These are phyloP conservation scores for Lasiodiplodia sp. DNA, from an alignment of 2,329 filamentous ascomycete species.

Conservation along the genomic window DNA sequence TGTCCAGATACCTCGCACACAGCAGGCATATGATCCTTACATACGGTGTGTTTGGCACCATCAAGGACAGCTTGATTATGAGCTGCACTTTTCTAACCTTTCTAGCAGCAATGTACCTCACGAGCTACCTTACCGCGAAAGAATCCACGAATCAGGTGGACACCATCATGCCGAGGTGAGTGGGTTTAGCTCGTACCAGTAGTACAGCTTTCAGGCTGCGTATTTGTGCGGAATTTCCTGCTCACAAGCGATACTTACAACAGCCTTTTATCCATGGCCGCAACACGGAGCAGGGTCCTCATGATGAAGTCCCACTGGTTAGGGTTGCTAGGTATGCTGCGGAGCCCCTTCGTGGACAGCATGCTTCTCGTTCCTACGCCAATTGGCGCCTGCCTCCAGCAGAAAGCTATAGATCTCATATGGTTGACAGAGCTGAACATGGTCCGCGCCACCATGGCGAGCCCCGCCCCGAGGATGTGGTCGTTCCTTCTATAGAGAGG, in stretches of 20 bases:
- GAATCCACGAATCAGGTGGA: background rate
- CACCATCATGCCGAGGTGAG: slow-evolving; percentile 6
- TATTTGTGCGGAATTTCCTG: background rate
- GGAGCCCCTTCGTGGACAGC: slow-evolving; percentile 3
- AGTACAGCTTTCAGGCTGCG: background rate
- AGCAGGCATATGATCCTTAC: background rate
- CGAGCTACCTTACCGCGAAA: background rate
- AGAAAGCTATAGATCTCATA: background rate
- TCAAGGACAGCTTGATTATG: background rate
- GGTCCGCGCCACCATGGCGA: slow-evolving; percentile 6
- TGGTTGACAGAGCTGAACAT: slow-evolving; percentile 15
- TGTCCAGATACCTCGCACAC: background rate
- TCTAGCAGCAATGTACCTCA: background rate
- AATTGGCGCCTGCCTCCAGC: background rate
- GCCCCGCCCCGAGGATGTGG: slow-evolving; percentile 11
- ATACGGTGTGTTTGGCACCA: background rate
- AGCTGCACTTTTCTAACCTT: background rate
- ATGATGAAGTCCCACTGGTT: background rate
- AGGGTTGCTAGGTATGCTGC: slow-evolving; percentile 11
- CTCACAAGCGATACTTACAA: slow-evolving; percentile 8
- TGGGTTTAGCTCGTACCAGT: background rate
- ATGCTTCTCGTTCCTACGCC: background rate
- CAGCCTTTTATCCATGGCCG: background rate
- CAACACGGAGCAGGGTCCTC: background rate
- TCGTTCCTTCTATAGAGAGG: slow-evolving; percentile 16